phyloP scores from a whole-genome alignment of 768 basidiomycete genomes.

The Calvatia gigantea region DNA sequence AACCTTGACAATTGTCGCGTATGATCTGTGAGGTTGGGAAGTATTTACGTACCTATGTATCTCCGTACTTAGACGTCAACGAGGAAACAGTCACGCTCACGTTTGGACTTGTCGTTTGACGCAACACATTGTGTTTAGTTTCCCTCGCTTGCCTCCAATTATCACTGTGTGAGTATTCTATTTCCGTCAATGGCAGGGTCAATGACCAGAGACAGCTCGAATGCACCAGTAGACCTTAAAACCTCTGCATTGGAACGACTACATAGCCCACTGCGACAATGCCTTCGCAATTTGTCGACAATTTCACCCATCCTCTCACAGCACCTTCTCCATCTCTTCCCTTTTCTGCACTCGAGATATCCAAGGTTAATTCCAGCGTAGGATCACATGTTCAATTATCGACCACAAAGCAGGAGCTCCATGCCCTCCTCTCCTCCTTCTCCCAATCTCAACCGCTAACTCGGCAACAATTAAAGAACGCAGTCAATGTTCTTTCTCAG shows the following conservation, averaged over 20 bases:
- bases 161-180: not conserved
- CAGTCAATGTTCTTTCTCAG: conserved; percentile 22
- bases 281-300: conserved; percentile 38
- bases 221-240: not conserved
- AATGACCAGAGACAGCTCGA: not conserved
- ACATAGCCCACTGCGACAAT: conserved; percentile 11
- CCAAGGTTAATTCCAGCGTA: not conserved
- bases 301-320: conserved; percentile 31
- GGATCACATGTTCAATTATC: not conserved
- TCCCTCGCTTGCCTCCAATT: not conserved
- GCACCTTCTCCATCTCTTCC: conserved; percentile 20
- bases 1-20: conserved; percentile 94
- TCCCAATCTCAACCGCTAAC: conserved; percentile 21
- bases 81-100: not conserved
- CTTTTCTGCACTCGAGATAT: conserved; percentile 6
- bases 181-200: not conserved
- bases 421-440: conserved; percentile 35
- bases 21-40: conserved; percentile 26
- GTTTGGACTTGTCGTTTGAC: not conserved
- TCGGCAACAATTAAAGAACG: conserved; percentile 24
- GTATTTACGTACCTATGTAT: not conserved
- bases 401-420: conserved; percentile 29
- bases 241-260: not conserved
- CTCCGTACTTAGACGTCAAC: not conserved
- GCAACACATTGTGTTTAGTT: not conserved